Evolutionary conservation across 352 stramenopile species (phyloP).

Genomic region (Phytophthora crassamura): DNA sequence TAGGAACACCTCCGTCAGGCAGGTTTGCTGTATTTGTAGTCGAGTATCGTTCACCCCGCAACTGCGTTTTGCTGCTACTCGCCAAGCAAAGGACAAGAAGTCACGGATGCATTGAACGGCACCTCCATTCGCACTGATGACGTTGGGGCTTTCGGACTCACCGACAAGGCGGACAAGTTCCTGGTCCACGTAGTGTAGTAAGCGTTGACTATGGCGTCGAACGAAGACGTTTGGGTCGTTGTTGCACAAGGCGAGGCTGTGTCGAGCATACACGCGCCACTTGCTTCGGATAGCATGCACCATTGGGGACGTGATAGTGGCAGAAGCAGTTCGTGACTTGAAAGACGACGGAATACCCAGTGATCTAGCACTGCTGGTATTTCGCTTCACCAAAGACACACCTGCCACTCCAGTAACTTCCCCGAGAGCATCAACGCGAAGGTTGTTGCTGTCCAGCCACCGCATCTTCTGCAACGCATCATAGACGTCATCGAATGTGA

Average conservation of each 20-base stretch:
- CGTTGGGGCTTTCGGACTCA: conserved; percentile 1
- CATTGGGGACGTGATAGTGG: conserved; percentile 1
- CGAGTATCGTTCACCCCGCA: background rate
- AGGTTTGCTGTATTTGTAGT: conserved; percentile 29
- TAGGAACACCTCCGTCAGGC: conserved; percentile 55
- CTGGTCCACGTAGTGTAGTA: conserved; percentile 31
- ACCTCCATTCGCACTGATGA: background rate
- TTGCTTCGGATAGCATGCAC: conserved; percentile 31
- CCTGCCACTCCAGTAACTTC: conserved; percentile 8
- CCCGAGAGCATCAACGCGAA: conserved; percentile 33
- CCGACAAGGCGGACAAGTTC: conserved; percentile 11
- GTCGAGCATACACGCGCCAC: conserved; percentile 44
- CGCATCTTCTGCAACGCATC: conserved; percentile 32
- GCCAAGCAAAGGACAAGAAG: conserved; percentile 53
- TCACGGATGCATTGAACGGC: conserved; percentile 45
- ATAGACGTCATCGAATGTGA: conserved; percentile 52
- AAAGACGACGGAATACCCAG: background rate
- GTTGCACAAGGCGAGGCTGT: conserved; percentile 46
- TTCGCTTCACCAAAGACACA: background rate
- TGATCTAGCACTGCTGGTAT: background rate
- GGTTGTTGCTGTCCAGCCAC: conserved; percentile 41
- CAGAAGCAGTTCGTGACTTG: conserved; percentile 4
- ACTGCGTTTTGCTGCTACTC: conserved; percentile 43
- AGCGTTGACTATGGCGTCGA: conserved; percentile 33
- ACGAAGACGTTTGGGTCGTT: conserved; percentile 69